Evolutionary conservation across 768 basidiomycete genomes (phyloP).

Genomic region (Auriscalpium microsporum): DNA sequence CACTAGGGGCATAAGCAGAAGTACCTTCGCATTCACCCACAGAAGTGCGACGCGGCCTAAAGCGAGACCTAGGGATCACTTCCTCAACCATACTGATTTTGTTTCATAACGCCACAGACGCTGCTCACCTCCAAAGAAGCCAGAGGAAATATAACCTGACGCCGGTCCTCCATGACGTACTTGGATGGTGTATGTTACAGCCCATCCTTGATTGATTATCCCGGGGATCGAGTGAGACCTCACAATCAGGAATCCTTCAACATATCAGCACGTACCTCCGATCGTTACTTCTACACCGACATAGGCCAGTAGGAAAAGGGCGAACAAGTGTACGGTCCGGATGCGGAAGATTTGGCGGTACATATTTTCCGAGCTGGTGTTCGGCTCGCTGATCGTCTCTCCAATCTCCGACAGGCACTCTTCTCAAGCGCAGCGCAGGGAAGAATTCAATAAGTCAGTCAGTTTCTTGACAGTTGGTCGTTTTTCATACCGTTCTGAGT

Average conservation of each 20-base stretch:
- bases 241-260: neutral
- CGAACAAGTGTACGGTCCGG: slow-evolving; percentile 31
- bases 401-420: slow-evolving; percentile 50
- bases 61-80: slow-evolving; percentile 30
- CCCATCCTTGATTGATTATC: slow-evolving; percentile 34
- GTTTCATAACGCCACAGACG: too few species aligned
- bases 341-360: slow-evolving; percentile 39
- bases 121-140: slow-evolving; percentile 35
- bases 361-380: slow-evolving; percentile 30
- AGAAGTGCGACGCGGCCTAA: slow-evolving; percentile 45
- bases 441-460: neutral
- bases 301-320: slow-evolving; percentile 36
- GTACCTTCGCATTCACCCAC: slow-evolving; percentile 38
- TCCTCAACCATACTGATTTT: too few species aligned
- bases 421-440: slow-evolving; percentile 17
- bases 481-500: slow-evolving; percentile 51
- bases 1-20: neutral
- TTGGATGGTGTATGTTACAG: slow-evolving; percentile 36
- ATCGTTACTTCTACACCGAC: slow-evolving; percentile 32
- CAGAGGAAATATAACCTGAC: slow-evolving; percentile 42
- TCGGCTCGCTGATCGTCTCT: slow-evolving; percentile 32
- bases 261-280: slow-evolving; percentile 22
- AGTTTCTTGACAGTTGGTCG: neutral
- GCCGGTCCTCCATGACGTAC: slow-evolving; percentile 37
- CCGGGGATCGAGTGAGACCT: too few species aligned